Conservation (phyloP, 2,329 filamentous ascomycete genomes). For the Chrysoporthe austroafricana region DNA sequence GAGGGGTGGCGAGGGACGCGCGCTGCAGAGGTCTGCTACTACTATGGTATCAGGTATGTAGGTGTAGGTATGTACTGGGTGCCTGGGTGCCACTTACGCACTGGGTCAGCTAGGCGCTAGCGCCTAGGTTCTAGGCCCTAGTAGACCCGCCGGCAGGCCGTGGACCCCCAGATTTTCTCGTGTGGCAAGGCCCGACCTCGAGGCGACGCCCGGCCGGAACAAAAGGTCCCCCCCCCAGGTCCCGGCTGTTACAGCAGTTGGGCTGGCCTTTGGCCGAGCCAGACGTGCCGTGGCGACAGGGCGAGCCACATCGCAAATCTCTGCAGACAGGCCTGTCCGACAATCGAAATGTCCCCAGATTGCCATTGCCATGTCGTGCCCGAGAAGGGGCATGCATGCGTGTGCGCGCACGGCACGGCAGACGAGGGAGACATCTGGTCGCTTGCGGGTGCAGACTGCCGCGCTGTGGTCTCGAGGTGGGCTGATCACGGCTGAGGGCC, state of each 20-base stretch:
- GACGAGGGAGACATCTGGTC: too few relatives aligned
- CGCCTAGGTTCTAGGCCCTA: background rate
- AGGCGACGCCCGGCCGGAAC: constrained; percentile 1
- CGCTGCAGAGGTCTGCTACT: too few relatives aligned
- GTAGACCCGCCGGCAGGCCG: background rate
- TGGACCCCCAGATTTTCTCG: background rate
- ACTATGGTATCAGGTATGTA: too few relatives aligned
- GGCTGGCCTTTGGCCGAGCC: background rate
- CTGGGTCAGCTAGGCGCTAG: too few relatives aligned
- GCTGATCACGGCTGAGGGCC: too few relatives aligned
- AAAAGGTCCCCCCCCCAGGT: background rate
- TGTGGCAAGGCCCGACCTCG: background rate
- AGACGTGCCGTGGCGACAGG: background rate
- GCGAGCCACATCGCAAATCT: background rate
- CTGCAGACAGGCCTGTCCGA: background rate
- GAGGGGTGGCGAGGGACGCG: background rate
- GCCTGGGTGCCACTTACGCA: too few relatives aligned
- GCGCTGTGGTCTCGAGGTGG: background rate
- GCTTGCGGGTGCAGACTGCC: background rate
- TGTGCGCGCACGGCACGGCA: too few relatives aligned
- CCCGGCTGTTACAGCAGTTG: background rate
- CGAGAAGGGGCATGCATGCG: too few relatives aligned
- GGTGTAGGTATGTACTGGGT: too few relatives aligned
- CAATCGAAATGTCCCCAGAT: background rate
- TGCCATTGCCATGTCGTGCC: background rate